Conservation (phyloP, 441 rosid species). For the Adansonia madagascariensis region DNA sequence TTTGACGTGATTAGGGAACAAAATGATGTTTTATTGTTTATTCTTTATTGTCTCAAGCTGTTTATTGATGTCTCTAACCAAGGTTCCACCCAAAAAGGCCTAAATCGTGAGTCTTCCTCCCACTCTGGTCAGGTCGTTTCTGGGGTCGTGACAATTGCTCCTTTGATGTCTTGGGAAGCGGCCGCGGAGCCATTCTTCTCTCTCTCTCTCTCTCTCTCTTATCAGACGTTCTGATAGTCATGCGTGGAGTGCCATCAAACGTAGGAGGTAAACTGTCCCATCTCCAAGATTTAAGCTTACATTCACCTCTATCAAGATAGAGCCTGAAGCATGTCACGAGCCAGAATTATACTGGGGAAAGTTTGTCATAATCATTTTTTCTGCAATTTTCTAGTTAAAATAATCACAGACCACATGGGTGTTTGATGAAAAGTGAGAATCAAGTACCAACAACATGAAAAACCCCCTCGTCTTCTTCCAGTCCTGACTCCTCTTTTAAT, state of each 20-base stretch:
- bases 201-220: not conserved
- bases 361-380: conserved; percentile 27
- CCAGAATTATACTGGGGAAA: conserved; percentile 35
- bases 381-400: conserved; percentile 37
- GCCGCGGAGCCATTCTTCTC: not conserved
- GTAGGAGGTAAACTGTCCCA: not conserved
- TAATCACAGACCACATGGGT: conserved; percentile 43
- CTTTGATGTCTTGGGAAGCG: too few species aligned
- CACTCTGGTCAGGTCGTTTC: too few species aligned
- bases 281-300: not conserved
- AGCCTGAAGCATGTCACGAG: conserved; percentile 33
- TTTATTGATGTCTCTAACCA: not conserved
- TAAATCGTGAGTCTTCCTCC: too few species aligned
- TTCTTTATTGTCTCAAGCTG: too few species aligned
- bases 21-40: conserved; percentile 2
- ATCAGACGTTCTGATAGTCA: not conserved
- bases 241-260: not conserved
- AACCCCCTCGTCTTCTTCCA: conserved; percentile 28
- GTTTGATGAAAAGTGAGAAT: conserved; percentile 26
- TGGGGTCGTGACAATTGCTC: too few species aligned
- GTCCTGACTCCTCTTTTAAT: not conserved
- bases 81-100: too few species aligned
- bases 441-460: conserved; percentile 39
- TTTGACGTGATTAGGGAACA: conserved; percentile 23
- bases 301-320: conserved; percentile 12